Conservation (phyloP, 2,329 filamentous ascomycete genomes). For the Aspergillus felis region DNA sequence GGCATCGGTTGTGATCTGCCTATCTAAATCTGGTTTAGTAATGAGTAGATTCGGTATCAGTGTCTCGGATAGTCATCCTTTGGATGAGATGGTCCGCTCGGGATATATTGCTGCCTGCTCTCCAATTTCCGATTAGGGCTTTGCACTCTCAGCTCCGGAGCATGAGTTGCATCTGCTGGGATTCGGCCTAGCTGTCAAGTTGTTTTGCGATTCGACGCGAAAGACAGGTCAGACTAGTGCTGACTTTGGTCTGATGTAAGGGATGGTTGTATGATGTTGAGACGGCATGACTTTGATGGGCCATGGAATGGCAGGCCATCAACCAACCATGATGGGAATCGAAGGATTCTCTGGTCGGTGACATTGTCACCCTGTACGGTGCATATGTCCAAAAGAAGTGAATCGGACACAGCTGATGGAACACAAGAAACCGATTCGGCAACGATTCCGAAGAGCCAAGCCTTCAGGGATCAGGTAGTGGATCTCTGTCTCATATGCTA, state of each 20-base stretch:
- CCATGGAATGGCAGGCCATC: background rate
- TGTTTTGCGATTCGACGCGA: background rate
- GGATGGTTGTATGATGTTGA: background rate
- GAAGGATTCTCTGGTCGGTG: background rate
- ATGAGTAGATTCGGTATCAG: constrained; percentile 1
- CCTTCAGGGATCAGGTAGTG: background rate
- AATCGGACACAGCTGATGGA: background rate
- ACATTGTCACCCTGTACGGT: background rate
- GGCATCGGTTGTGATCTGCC: background rate
- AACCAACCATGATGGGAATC: background rate
- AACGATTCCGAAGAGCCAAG: background rate
- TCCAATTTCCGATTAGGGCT: background rate
- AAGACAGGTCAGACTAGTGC: background rate
- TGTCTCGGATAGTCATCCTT: background rate
- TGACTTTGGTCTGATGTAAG: background rate
- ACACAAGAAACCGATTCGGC: background rate
- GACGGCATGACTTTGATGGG: background rate
- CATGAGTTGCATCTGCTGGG: background rate
- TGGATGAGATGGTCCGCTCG: background rate
- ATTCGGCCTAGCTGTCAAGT: too few species aligned
- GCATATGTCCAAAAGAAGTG: background rate
- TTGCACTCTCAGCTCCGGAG: background rate
- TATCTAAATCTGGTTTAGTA: background rate
- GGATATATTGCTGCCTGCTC: background rate
- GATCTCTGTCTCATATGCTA: background rate